Evolutionary conservation across 2,329 filamentous ascomycete genomes (phyloP).

Genomic region (Chrysoporthe puriensis): DNA sequence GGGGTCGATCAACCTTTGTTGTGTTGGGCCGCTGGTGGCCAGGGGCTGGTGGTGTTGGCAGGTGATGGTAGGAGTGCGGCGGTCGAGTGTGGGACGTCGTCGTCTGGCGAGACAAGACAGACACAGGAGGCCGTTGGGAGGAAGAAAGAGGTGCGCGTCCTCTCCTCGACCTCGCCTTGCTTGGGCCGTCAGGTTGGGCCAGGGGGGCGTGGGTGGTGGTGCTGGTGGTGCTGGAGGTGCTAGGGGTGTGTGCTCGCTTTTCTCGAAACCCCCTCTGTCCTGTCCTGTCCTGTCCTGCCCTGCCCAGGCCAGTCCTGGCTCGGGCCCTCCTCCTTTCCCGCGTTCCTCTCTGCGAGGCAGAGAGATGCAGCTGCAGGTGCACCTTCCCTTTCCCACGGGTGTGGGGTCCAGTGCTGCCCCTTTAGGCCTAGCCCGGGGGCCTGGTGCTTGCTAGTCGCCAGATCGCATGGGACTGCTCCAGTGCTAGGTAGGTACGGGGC

Average conservation of each 20-base stretch:
- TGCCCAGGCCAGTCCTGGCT: not conserved
- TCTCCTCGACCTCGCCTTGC: not conserved
- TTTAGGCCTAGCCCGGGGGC: not conserved
- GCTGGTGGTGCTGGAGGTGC: not conserved
- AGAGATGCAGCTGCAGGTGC: conserved; percentile 2
- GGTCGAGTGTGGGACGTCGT: not conserved
- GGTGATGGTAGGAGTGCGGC: not conserved
- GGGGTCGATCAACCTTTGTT: not conserved
- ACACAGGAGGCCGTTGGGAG: not conserved
- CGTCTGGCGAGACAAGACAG: conserved; percentile 4
- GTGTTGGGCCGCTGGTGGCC: not conserved
- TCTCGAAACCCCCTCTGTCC: not conserved
- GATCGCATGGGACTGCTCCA: not conserved
- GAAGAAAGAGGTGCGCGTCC: not conserved
- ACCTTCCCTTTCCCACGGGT: conserved; percentile 16
- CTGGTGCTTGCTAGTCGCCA: not conserved
- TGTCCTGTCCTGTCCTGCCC: not conserved
- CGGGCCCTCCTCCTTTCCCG: not conserved
- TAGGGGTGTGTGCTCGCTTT: not conserved
- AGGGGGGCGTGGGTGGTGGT: not conserved
- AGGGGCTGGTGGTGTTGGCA: not conserved
- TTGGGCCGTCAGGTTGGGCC: not conserved
- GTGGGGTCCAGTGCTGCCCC: not conserved
- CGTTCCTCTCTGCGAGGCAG: not conserved
- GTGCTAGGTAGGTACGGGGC: not conserved